A percentile compares a stretch with the other conserved stretches of the same genome.
Conservation (phyloP, 1,284 basidiomycete genomes). For the Serendipita sp. region DNA sequence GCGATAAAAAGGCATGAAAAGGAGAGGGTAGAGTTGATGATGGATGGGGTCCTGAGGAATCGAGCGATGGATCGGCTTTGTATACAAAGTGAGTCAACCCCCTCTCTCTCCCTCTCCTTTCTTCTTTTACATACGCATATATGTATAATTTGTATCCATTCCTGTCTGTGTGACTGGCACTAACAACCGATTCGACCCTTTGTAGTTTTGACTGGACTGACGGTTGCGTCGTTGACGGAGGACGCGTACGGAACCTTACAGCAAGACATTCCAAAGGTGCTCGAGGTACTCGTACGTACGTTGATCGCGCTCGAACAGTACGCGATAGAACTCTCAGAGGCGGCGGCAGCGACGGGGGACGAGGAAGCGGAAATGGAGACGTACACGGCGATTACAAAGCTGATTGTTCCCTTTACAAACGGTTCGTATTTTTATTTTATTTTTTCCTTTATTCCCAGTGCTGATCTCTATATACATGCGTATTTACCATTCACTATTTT, state of each 20-base stretch:
- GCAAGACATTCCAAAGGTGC: slow-evolving; percentile 61
- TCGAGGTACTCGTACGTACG: slow-evolving; percentile 61
- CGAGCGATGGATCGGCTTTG: not conserved
- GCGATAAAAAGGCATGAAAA: not conserved
- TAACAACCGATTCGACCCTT: not conserved
- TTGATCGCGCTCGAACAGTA: slow-evolving; percentile 52
- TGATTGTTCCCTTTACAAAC: slow-evolving; percentile 39
- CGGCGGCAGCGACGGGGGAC: slow-evolving; percentile 24
- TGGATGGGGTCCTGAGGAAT: not conserved
- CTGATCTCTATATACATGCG: no score
- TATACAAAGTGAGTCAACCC: not conserved
- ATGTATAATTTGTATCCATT: no score
- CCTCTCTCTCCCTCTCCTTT: no score
- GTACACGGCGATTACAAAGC: slow-evolving; percentile 26
- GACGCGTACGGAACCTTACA: slow-evolving; percentile 74
- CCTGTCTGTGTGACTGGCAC: not conserved
- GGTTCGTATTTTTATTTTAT: slow-evolving; percentile 31
- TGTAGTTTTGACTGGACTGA: slow-evolving; percentile 53
- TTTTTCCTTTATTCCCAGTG: not conserved
- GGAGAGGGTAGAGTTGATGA: not conserved
- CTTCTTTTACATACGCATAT: no score
- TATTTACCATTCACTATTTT: not conserved
- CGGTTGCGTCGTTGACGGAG: slow-evolving; percentile 58
- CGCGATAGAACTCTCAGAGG: slow-evolving; percentile 31
- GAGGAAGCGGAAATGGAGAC: slow-evolving; percentile 23